Conservation (phyloP, 176 grass and related monocot species). For the Ensete ventricosum region DNA sequence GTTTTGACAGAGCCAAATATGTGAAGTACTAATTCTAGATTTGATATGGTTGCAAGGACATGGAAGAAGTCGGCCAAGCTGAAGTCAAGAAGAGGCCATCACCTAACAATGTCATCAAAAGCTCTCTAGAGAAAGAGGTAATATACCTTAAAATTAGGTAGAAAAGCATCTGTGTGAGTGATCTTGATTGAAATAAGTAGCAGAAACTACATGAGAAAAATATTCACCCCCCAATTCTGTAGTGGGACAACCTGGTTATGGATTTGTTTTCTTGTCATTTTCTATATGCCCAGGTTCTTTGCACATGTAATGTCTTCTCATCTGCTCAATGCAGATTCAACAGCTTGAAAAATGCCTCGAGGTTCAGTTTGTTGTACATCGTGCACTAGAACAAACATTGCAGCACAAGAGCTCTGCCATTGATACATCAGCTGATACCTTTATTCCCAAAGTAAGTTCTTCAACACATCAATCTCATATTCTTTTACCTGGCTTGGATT, state of each 20-base stretch:
- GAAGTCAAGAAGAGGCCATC: slow-evolving; percentile 21
- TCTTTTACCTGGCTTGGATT: background rate
- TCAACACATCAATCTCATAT: background rate
- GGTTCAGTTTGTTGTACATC: slow-evolving; percentile 60
- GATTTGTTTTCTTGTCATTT: background rate
- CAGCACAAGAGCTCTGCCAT: slow-evolving; percentile 36
- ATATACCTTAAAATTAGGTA: background rate
- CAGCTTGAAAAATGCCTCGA: slow-evolving; percentile 68
- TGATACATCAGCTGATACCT: slow-evolving; percentile 31
- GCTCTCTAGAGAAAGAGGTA: slow-evolving; percentile 70
- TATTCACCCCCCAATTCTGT: too few species aligned
- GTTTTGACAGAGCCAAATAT: too few species aligned
- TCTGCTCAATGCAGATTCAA: slow-evolving; percentile 45
- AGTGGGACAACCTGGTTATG: too few species aligned
- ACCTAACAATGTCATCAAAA: slow-evolving; percentile 18
- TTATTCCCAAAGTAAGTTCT: slow-evolving; percentile 55
- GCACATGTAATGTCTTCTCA: background rate
- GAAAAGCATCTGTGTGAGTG: background rate
- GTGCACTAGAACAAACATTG: slow-evolving; percentile 69
- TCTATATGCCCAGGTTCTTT: background rate
- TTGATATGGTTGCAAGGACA: slow-evolving; percentile 33
- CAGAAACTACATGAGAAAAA: background rate
- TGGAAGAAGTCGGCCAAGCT: slow-evolving; percentile 23
- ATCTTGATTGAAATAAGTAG: background rate
- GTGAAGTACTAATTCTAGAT: slow-evolving; percentile 15